Conservation (phyloP, 768 basidiomycete genomes). For the Roridomyces roridus region DNA sequence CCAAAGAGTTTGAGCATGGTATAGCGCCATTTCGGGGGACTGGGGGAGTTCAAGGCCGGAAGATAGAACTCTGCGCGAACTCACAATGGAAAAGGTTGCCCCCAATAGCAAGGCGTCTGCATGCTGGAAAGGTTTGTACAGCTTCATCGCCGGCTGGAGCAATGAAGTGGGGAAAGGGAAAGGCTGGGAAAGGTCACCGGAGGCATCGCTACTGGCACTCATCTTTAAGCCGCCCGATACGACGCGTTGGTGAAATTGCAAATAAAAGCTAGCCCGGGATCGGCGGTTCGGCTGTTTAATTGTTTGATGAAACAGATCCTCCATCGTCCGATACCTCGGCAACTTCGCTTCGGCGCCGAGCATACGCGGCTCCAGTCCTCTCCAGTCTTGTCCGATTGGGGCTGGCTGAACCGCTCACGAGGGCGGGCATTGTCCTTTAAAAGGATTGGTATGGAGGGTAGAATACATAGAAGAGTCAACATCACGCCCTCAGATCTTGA, state of each 20-base stretch:
- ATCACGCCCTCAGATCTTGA: neutral
- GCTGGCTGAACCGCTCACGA: too few species aligned
- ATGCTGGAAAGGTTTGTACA: neutral
- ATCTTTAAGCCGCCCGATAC: too few species aligned
- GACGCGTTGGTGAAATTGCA: neutral
- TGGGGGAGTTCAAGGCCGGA: neutral
- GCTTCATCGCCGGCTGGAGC: neutral
- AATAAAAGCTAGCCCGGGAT: neutral
- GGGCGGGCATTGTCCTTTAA: too few species aligned
- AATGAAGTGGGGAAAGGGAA: neutral
- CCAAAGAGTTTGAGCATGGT: slow-evolving; percentile 25
- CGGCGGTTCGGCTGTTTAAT: neutral
- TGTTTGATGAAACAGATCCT: too few species aligned
- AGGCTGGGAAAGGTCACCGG: too few species aligned
- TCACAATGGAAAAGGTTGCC: neutral
- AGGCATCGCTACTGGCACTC: too few species aligned
- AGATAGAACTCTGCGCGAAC: too few species aligned
- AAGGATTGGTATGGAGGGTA: too few species aligned
- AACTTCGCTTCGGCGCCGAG: too few species aligned
- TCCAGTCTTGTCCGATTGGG: too few species aligned
- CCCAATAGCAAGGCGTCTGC: neutral
- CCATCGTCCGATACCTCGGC: too few species aligned
- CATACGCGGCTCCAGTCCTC: too few species aligned
- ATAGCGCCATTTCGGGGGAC: neutral
- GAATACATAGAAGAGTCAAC: neutral